These are phyloP conservation scores for Aspergillus costaricaensis DNA, from an alignment of 2,329 filamentous ascomycete species.

Conservation along the genomic window DNA sequence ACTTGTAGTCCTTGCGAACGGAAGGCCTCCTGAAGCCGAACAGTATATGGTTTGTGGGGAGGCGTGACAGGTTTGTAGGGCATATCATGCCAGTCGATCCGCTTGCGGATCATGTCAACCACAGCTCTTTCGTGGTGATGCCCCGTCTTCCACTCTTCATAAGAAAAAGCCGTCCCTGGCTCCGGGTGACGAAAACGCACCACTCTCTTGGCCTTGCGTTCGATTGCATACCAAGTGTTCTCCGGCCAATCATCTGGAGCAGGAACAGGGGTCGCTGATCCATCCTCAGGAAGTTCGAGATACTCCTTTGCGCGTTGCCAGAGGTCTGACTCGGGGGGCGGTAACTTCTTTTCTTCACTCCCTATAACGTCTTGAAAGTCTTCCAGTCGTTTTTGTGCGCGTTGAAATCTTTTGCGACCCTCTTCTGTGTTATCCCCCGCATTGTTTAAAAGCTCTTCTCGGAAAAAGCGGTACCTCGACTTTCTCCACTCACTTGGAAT, in stretches of 20 bases:
- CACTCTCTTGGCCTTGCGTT: not conserved
- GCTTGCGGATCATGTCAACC: not conserved
- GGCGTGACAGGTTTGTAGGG: not conserved
- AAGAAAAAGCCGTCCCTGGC: not conserved
- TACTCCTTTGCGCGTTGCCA: slow-evolving; percentile 1
- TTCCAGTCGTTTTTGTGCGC: no score
- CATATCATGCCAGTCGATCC: not conserved
- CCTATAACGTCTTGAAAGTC: no score
- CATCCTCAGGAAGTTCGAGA: not conserved
- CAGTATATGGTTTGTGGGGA: not conserved
- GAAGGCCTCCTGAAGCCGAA: not conserved
- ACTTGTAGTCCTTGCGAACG: not conserved
- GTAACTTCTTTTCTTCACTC: no score
- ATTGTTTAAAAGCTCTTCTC: no score
- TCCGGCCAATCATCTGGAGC: not conserved
- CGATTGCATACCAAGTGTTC: not conserved
- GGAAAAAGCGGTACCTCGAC: no score
- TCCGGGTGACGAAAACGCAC: no score
- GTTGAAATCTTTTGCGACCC: no score
- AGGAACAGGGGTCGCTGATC: not conserved
- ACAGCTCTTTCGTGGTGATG: not conserved
- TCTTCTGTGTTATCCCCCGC: no score
- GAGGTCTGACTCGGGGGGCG: not conserved
- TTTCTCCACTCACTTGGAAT: no score
- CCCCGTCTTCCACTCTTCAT: not conserved